phyloP scores from a whole-genome alignment of 176 grass and related monocot species.

The Cenchrus fungigraminus region DNA sequence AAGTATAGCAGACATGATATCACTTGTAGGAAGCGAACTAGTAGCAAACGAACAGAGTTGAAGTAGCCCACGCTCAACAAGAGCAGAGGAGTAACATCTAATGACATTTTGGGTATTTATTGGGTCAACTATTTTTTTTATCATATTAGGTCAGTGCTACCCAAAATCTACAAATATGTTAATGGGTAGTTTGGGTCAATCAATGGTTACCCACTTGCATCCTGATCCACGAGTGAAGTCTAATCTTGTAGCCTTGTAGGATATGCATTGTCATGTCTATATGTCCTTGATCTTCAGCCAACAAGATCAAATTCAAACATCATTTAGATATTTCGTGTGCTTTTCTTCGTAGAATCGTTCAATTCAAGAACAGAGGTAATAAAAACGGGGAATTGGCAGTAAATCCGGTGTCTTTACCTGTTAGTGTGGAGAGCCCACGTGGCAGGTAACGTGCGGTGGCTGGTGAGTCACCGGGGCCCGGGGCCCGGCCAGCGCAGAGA shows the following conservation, averaged over 20 bases:
- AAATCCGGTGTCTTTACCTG: neutral
- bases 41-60: no score
- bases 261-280: neutral
- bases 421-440: conserved; percentile 26
- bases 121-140: no score
- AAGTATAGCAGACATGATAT: no score
- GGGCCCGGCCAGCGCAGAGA: conserved; percentile 23
- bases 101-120: no score
- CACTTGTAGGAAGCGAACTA: no score
- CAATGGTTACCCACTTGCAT: no score
- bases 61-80: no score
- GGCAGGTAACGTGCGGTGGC: conserved; percentile 24
- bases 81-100: no score
- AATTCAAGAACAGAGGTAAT: neutral
- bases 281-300: neutral
- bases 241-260: neutral
- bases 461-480: neutral
- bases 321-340: neutral
- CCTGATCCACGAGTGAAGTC: neutral
- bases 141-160: no score
- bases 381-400: neutral
- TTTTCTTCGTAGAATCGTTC: neutral
- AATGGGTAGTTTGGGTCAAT: no score
- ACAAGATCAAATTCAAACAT: neutral
- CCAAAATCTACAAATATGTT: no score